These are phyloP conservation scores for Hymenoscyphus albidus DNA, from an alignment of 2,329 filamentous ascomycete genomes.

Conservation along the genomic window DNA sequence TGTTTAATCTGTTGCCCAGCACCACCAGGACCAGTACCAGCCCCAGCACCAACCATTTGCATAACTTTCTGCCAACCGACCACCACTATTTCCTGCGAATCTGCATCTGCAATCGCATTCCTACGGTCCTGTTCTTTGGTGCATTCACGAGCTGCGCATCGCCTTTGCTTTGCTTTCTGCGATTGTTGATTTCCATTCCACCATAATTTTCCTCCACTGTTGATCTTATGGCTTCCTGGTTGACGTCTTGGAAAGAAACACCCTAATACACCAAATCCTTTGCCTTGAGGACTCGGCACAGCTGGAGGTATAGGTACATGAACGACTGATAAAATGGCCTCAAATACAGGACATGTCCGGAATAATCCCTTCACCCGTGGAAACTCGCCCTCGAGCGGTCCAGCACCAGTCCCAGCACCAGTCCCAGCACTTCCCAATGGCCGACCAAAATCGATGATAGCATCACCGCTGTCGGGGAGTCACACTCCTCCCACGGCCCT, in stretches of 20 bases:
- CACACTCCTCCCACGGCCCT: conserved; percentile 36
- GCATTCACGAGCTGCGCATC: not conserved
- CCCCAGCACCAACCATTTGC: too few species aligned
- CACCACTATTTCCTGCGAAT: not conserved
- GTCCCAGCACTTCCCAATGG: conserved; percentile 43
- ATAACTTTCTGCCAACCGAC: not conserved
- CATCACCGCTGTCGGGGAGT: conserved; percentile 33
- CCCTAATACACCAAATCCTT: not conserved
- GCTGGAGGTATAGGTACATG: not conserved
- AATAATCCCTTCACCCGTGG: conserved; percentile 74
- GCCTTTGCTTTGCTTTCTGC: not conserved
- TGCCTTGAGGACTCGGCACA: not conserved
- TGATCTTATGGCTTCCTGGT: not conserved
- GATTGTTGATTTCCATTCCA: not conserved
- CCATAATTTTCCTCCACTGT: not conserved
- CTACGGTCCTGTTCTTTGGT: not conserved
- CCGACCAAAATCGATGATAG: conserved; percentile 72
- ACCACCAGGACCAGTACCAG: too few species aligned
- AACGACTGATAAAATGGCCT: conserved; percentile 40
- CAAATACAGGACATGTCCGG: conserved; percentile 66
- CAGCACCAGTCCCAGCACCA: not conserved
- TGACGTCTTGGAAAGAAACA: not conserved
- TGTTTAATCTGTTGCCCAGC: too few species aligned
- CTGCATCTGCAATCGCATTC: conserved; percentile 2
- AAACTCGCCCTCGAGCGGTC: conserved; percentile 51